Percentiles rank a stretch among this genome's conserved stretches.
These are phyloP conservation scores for Craspedostauros australis DNA, from an alignment of 108 stramenopile species.

Conservation along the genomic window DNA sequence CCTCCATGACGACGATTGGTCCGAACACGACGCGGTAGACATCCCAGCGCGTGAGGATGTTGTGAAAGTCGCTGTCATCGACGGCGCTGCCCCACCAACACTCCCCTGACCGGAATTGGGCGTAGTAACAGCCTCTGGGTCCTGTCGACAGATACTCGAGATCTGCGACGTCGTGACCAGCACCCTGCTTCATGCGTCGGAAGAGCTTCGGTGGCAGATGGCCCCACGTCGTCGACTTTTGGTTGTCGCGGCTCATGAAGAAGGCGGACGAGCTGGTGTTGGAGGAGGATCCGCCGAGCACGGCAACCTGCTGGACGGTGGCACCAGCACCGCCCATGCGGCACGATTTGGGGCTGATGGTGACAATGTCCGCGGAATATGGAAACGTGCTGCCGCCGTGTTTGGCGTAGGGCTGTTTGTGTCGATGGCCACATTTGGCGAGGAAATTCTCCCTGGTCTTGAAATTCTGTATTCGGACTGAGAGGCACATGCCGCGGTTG, in stretches of 20 bases:
- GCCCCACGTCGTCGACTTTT: slow-evolving; percentile 22
- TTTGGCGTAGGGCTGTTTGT: slow-evolving; percentile 1
- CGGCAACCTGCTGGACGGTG: slow-evolving; percentile 17
- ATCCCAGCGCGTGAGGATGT: slow-evolving; percentile 48
- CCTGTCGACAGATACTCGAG: slow-evolving; percentile 60
- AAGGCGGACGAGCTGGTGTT: slow-evolving; percentile 4
- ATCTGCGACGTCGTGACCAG: slow-evolving; percentile 8
- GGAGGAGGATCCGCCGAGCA: slow-evolving; percentile 13
- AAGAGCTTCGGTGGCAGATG: slow-evolving; percentile 28
- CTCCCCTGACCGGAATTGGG: slow-evolving; percentile 60
- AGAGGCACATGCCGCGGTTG: slow-evolving; percentile 29
- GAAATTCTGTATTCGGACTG: slow-evolving; percentile 20
- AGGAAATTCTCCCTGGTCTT: slow-evolving; percentile 23
- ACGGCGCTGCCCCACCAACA: slow-evolving; percentile 57
- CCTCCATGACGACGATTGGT: slow-evolving; percentile 7
- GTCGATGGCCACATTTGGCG: slow-evolving; percentile 19
- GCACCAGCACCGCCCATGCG: slow-evolving; percentile 21
- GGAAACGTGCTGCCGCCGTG: not conserved
- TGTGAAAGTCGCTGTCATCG: slow-evolving; percentile 48
- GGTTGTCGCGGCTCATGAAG: slow-evolving; percentile 30
- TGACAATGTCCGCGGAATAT: not conserved
- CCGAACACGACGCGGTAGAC: slow-evolving; percentile 75
- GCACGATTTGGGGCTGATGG: slow-evolving; percentile 6
- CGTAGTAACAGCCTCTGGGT: slow-evolving; percentile 59
- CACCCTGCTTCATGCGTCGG: slow-evolving; percentile 25